Evolutionary conservation across 139 green algal species (phyloP), one percentile per base, ranked within the genome.

Genomic region (Closterium sp.): DNA sequence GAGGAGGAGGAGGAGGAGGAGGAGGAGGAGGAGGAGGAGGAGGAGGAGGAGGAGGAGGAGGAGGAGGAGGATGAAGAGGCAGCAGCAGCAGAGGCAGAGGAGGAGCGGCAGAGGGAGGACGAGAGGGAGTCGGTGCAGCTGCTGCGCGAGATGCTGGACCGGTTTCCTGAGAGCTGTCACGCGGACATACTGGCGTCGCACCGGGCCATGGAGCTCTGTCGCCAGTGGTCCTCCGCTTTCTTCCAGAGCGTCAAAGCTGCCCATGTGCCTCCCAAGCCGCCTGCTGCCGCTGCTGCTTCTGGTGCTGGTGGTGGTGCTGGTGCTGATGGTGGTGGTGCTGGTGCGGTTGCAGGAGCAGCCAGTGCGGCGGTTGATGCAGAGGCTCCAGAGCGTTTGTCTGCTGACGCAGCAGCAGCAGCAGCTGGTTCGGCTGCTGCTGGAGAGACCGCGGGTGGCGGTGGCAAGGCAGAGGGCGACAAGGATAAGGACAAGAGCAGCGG

Each of bases 181-280:
- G 9, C 88, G 0, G 91, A 93, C 88, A 93, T 93, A 9, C 22
- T 93, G 27, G 91, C 91, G 17, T 89, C 89, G 21, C 91, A 93
- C 89, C 0, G 91, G 1, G 73, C 31, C 17, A 31, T 93, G 17
- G 91, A 93, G 89, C 45, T 93, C 0, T 93, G 91, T 24, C 21
- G 91, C 19, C 91, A 93, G 87, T 93, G 91, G 91, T 38, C 89
- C 30, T 89, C 24, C 17, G 24, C 89, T 4, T 29, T 31, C 84
- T 79, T 79, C 62, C 62, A 79, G 17, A 79, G 62, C 62, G 62
- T 79, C 62, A 79, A 79, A 79, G 62, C 62, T 24, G 62, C 62
- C 1, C 19, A 79, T 79, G 62, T 79, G 19, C 19, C 62, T 22
- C 62, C 13, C 0, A 79, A 79, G 1, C 62, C 62, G 19, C 62